These are phyloP conservation scores for Brassica nigra DNA, from an alignment of 345 rosid species.

Conservation along the genomic window DNA sequence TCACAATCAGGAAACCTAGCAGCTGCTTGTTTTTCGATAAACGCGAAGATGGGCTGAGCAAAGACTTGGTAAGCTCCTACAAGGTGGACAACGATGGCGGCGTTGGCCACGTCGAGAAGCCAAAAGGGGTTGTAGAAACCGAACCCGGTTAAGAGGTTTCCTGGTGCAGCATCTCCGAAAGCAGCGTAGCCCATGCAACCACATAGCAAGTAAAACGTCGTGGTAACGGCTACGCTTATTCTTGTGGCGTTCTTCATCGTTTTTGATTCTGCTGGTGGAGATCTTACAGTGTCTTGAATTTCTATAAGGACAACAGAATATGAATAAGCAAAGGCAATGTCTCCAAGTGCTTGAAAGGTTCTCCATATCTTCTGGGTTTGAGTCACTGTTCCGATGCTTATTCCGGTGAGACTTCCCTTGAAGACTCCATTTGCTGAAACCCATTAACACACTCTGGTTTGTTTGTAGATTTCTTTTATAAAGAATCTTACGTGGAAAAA, in stretches of 20 bases:
- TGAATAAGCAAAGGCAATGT: conserved; percentile 86
- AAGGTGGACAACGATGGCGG: conserved; percentile 68
- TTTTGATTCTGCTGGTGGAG: conserved; percentile 54
- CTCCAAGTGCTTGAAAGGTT: conserved; percentile 87
- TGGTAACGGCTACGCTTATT: conserved; percentile 46
- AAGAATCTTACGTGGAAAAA: neutral
- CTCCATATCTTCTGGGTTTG: conserved; percentile 78
- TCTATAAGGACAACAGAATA: conserved; percentile 73
- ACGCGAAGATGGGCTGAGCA: conserved; percentile 73
- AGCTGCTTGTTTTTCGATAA: conserved; percentile 52
- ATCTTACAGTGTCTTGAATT: conserved; percentile 65
- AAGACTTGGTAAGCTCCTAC: conserved; percentile 79
- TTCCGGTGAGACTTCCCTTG: conserved; percentile 74
- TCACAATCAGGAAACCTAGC: conserved; percentile 47
- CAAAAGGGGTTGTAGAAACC: conserved; percentile 77
- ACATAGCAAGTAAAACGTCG: conserved; percentile 56
- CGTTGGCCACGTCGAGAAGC: conserved; percentile 73
- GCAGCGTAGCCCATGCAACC: conserved; percentile 78
- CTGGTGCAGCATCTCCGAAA: conserved; percentile 69
- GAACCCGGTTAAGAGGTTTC: conserved; percentile 75
- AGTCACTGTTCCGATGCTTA: conserved; percentile 62
- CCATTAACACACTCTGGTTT: neutral
- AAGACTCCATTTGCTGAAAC: conserved; percentile 50
- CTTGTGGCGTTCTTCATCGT: conserved; percentile 51
- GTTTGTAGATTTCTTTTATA: neutral